phyloP scores from a whole-genome alignment of 257 asterid species.

The Solanum medicagineum region DNA sequence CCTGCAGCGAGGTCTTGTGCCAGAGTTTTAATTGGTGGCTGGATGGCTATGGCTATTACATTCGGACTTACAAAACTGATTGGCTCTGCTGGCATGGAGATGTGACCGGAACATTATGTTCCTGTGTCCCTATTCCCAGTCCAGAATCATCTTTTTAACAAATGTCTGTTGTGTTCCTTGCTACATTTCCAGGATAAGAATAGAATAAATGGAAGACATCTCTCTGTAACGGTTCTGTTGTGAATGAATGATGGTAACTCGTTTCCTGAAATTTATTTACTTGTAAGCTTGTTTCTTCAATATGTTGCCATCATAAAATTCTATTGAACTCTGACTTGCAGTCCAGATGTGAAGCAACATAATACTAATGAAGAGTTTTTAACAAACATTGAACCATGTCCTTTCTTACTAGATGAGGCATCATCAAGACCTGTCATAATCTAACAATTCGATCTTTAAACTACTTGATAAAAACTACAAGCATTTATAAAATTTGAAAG shows the following conservation, averaged over 20 bases:
- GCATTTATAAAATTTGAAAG: background rate
- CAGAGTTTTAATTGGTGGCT: conserved; percentile 60
- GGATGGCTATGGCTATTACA: conserved; percentile 75
- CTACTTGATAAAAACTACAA: background rate
- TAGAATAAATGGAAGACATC: background rate
- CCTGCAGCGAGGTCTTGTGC: conserved; percentile 24
- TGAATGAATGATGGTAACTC: background rate
- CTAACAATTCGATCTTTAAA: background rate
- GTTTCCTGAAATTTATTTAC: background rate
- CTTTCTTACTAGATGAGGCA: background rate
- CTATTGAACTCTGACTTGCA: background rate
- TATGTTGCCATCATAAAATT: background rate
- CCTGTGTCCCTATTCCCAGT: background rate
- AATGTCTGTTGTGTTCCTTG: background rate
- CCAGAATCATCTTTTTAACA: background rate
- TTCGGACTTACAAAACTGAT: conserved; percentile 54
- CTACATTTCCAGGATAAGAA: background rate
- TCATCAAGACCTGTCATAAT: background rate
- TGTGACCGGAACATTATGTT: conserved; percentile 9
- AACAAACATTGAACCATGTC: background rate
- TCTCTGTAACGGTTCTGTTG: background rate
- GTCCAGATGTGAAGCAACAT: background rate
- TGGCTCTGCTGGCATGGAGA: conserved; percentile 27
- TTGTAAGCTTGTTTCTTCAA: background rate
- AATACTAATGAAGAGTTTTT: background rate